Evolutionary conservation across 208 protist species (phyloP).

Genomic region (Leishmania aethiopica): DNA sequence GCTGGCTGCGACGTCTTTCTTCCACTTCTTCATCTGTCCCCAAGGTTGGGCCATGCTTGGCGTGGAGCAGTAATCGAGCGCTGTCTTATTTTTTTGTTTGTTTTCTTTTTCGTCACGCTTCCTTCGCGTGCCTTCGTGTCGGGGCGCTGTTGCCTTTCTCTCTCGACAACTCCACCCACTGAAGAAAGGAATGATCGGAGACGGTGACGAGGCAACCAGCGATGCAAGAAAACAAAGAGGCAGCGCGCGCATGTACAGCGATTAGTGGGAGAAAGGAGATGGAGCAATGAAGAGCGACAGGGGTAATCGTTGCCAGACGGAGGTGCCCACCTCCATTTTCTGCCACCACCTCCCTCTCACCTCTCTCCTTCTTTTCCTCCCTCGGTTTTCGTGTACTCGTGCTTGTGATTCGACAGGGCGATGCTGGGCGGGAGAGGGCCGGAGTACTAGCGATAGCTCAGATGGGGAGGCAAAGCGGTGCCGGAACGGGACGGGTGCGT

Average conservation of each 20-base stretch:
- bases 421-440: neutral
- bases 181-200: neutral
- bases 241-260: neutral
- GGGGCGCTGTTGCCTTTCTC: neutral
- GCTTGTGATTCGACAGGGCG: neutral
- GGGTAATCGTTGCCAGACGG: neutral
- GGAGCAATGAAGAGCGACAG: neutral
- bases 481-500: neutral
- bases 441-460: neutral
- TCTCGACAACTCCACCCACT: neutral
- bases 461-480: neutral
- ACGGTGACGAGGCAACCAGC: neutral
- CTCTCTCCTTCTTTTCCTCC: neutral
- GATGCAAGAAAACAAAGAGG: neutral
- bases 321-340: neutral
- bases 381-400: neutral
- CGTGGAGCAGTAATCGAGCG: neutral
- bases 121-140: neutral
- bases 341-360: neutral
- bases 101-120: neutral
- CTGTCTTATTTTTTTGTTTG: neutral
- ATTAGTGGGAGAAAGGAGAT: neutral
- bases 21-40: neutral
- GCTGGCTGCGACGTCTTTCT: neutral
- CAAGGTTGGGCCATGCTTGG: neutral